Percentiles rank a stretch among this genome's conserved stretches.
phyloP scores from a whole-genome alignment of 352 stramenopile species.

The Phytopythium boreale region DNA sequence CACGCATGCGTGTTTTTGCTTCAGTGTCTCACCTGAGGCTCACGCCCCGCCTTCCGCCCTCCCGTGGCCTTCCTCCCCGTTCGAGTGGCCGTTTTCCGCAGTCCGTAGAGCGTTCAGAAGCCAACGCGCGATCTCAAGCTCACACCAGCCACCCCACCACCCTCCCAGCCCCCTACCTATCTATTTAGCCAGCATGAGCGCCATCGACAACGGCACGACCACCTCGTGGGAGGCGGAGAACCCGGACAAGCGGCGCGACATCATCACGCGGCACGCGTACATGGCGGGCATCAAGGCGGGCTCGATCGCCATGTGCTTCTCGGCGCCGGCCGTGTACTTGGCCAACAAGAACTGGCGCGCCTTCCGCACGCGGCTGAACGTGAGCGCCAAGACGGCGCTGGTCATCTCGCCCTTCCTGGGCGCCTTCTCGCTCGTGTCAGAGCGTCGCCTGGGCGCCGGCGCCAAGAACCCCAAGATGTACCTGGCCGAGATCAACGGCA shows the following conservation, averaged over 20 bases:
- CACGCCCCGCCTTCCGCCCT: background rate
- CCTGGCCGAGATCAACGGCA: slow-evolving; percentile 42
- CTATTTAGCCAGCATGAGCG: background rate
- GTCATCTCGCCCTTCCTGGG: slow-evolving; percentile 44
- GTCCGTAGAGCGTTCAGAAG: background rate
- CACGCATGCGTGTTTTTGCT: slow-evolving; percentile 6
- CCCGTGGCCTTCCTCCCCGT: background rate
- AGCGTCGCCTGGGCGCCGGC: slow-evolving; percentile 44
- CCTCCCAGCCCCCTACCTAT: background rate
- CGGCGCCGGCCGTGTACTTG: slow-evolving; percentile 23
- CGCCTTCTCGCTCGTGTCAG: slow-evolving; percentile 49
- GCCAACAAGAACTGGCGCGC: slow-evolving; percentile 47
- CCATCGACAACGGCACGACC: slow-evolving; percentile 1
- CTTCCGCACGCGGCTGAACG: slow-evolving; percentile 54
- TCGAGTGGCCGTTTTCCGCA: background rate
- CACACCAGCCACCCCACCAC: background rate
- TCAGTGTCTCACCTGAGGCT: slow-evolving; percentile 1
- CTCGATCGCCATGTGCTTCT: slow-evolving; percentile 20
- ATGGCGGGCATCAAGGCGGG: slow-evolving; percentile 38
- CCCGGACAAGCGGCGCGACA: slow-evolving; percentile 14
- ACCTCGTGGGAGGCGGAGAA: slow-evolving; percentile 7
- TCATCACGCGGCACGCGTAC: slow-evolving; percentile 36
- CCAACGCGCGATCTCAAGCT: background rate
- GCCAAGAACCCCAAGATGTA: slow-evolving; percentile 62
- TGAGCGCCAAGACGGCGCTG: slow-evolving; percentile 64